phyloP scores from a whole-genome alignment of 2,329 filamentous ascomycete genomes.

The Alternaria brassicae region DNA sequence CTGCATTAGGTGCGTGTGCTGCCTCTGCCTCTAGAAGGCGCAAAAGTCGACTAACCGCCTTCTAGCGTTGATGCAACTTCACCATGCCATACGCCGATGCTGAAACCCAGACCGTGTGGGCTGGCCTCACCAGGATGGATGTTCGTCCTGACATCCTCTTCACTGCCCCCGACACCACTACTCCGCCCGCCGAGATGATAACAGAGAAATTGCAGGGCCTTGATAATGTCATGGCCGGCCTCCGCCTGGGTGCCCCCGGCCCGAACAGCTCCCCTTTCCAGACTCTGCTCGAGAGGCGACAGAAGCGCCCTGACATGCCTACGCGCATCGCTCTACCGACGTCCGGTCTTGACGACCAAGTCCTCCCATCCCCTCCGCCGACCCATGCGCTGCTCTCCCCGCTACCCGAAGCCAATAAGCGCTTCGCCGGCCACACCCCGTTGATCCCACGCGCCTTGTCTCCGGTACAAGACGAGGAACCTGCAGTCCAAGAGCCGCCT shows the following conservation, averaged over 20 bases:
- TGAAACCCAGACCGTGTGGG: slow-evolving; percentile 42
- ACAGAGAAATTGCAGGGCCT: slow-evolving; percentile 31
- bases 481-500: slow-evolving; percentile 11
- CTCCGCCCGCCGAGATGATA: slow-evolving; percentile 41
- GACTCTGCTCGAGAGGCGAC: slow-evolving; percentile 33
- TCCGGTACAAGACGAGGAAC: slow-evolving; percentile 20
- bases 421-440: slow-evolving; percentile 49
- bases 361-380: slow-evolving; percentile 42
- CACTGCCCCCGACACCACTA: slow-evolving; percentile 32
- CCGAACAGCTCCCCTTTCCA: slow-evolving; percentile 16
- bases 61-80: slow-evolving; percentile 27
- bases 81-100: slow-evolving; percentile 38
- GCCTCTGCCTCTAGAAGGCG: slow-evolving; percentile 8
- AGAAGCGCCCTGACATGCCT: slow-evolving; percentile 30
- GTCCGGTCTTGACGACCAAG: slow-evolving; percentile 31
- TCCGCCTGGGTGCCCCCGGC: slow-evolving; percentile 9
- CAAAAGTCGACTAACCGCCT: slow-evolving; percentile 19
- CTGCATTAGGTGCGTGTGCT: slow-evolving; percentile 13
- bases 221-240: slow-evolving; percentile 14
- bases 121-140: slow-evolving; percentile 39
- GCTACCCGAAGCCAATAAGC: slow-evolving; percentile 43
- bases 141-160: slow-evolving; percentile 36
- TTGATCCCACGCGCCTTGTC: slow-evolving; percentile 33
- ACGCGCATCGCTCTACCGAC: slow-evolving; percentile 37
- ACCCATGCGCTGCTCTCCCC: slow-evolving; percentile 43